phyloP scores from a whole-genome alignment of 768 basidiomycete species.

The Psilocybe cubensis region DNA sequence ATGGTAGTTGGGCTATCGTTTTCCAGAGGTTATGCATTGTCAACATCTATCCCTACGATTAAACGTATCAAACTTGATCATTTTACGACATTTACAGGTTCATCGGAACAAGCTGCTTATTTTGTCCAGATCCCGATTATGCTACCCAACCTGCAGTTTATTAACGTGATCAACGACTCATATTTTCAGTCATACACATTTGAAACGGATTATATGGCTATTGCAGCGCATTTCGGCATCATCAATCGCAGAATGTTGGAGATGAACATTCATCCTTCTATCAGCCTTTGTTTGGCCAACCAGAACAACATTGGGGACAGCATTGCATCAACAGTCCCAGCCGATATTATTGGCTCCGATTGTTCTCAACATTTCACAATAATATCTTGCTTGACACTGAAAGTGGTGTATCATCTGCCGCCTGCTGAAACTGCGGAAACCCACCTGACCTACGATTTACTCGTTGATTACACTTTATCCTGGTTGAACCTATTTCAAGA shows the following conservation, averaged over 20 bases:
- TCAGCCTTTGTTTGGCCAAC: constrained; percentile 9
- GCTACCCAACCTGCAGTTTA: background rate
- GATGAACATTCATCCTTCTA: background rate
- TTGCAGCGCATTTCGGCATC: background rate
- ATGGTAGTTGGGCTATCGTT: background rate
- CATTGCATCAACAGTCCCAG: no score
- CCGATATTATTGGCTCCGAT: background rate
- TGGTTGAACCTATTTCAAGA: constrained; percentile 10
- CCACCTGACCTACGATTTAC: background rate
- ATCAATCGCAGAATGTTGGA: constrained; percentile 3
- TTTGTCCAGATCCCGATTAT: constrained; percentile 1
- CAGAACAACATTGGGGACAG: background rate
- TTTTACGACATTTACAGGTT: constrained; percentile 13
- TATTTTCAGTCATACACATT: background rate
- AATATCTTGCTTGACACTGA: constrained; percentile 3
- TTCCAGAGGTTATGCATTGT: background rate
- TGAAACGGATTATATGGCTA: background rate
- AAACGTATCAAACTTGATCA: background rate
- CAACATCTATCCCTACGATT: background rate
- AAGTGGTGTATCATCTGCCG: background rate
- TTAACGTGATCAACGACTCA: constrained; percentile 15
- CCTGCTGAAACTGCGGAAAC: background rate
- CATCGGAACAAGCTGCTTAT: constrained; percentile 12
- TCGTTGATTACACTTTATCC: constrained; percentile 3
- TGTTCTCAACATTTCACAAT: background rate